These are phyloP conservation scores for Colletotrichum karsti DNA, from an alignment of 2,329 filamentous ascomycete genomes.

Conservation along the genomic window DNA sequence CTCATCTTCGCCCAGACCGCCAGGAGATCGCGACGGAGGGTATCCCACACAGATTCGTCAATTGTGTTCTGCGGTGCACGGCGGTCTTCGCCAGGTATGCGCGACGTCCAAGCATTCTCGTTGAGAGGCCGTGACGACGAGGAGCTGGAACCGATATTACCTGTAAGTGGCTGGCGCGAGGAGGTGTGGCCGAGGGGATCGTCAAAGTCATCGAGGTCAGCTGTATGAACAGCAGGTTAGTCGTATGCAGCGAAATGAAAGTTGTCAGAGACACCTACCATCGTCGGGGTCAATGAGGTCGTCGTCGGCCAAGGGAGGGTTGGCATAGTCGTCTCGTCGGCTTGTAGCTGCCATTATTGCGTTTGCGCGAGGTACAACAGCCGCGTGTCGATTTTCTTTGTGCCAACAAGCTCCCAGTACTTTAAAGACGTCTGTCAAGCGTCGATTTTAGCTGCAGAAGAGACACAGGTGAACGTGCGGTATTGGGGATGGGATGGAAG, in stretches of 20 bases:
- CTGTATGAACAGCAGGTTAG: constrained; percentile 47
- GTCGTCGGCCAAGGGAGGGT: constrained; percentile 69
- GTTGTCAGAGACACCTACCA: constrained; percentile 58
- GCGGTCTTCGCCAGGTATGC: constrained; percentile 92
- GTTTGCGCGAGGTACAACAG: not conserved
- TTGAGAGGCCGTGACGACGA: constrained; percentile 68
- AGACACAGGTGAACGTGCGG: not conserved
- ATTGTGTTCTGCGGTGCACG: constrained; percentile 91
- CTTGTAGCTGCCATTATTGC: constrained; percentile 55
- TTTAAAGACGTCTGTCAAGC: not conserved
- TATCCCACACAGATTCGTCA: constrained; percentile 97
- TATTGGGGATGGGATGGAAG: not conserved
- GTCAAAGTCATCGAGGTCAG: constrained; percentile 91
- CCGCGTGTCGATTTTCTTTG: no score
- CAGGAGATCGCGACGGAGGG: constrained; percentile 88
- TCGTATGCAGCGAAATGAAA: not conserved
- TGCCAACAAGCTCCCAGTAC: no score
- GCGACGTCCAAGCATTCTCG: constrained; percentile 85
- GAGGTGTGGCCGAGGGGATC: constrained; percentile 78
- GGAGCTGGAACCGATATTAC: constrained; percentile 75
- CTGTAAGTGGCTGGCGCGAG: constrained; percentile 82
- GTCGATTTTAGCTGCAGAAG: not conserved
- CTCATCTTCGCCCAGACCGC: constrained; percentile 98
- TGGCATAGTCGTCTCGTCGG: constrained; percentile 66
- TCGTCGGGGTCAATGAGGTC: constrained; percentile 84